phyloP scores from a whole-genome alignment of 257 asterid species.

The Gynochthodes officinalis region DNA sequence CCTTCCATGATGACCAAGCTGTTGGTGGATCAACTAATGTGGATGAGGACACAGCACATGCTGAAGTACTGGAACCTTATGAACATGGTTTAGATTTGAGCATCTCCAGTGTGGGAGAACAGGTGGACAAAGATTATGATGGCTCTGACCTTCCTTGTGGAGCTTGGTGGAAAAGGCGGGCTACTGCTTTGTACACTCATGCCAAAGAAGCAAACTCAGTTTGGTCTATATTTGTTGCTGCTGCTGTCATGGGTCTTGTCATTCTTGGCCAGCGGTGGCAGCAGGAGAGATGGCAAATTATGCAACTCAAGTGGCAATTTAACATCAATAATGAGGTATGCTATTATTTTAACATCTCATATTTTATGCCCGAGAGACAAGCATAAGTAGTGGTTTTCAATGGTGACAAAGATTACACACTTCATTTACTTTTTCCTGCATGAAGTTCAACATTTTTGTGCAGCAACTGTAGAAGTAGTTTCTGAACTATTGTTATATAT shows the following conservation, averaged over 20 bases:
- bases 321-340: conserved; percentile 55
- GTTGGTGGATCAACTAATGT: conserved; percentile 26
- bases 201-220: conserved; percentile 79
- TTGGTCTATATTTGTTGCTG: conserved; percentile 85
- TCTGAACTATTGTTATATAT: neutral
- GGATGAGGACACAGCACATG: conserved; percentile 32
- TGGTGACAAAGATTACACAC: neutral
- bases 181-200: conserved; percentile 54
- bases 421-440: neutral
- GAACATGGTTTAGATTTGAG: conserved; percentile 35
- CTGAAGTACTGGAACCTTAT: conserved; percentile 30
- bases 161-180: conserved; percentile 92
- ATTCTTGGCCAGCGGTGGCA: conserved; percentile 82
- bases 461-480: neutral
- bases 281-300: conserved; percentile 68
- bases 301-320: conserved; percentile 62
- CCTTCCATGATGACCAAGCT: conserved; percentile 35
- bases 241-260: conserved; percentile 87
- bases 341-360: neutral
- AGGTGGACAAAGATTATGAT: conserved; percentile 36
- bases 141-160: conserved; percentile 64
- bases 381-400: neutral
- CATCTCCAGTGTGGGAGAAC: conserved; percentile 27
- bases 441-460: neutral
- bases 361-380: neutral